Conservation (phyloP, 2,329 filamentous ascomycete species). For the Cercospora sp. region DNA sequence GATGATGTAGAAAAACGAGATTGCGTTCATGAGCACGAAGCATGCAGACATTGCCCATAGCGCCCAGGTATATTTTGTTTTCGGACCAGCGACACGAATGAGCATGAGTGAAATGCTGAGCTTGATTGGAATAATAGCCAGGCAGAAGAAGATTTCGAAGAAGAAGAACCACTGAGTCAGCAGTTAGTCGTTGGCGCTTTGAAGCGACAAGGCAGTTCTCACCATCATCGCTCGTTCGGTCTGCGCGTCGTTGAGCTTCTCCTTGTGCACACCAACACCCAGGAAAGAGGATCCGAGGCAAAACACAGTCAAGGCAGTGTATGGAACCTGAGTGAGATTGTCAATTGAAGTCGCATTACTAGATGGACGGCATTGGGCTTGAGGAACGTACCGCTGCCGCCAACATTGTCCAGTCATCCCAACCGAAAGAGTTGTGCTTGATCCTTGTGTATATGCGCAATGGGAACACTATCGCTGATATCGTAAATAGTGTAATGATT, state of each 20-base stretch:
- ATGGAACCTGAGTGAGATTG: slow-evolving; percentile 27
- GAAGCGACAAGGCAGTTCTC: slow-evolving; percentile 4
- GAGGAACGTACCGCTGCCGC: slow-evolving; percentile 21
- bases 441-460: slow-evolving; percentile 30
- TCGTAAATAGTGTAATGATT: slow-evolving; percentile 23
- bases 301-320: slow-evolving; percentile 34
- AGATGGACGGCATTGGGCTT: background rate
- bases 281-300: slow-evolving; percentile 37
- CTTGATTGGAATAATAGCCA: slow-evolving; percentile 42
- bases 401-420: slow-evolving; percentile 39
- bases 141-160: slow-evolving; percentile 43
- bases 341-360: background rate
- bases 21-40: slow-evolving; percentile 48
- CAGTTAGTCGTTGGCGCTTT: slow-evolving; percentile 11
- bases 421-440: slow-evolving; percentile 32
- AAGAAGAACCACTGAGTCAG: slow-evolving; percentile 40
- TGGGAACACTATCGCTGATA: slow-evolving; percentile 26
- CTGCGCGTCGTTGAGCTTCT: slow-evolving; percentile 25
- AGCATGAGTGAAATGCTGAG: slow-evolving; percentile 43
- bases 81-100: slow-evolving; percentile 39
- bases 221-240: slow-evolving; percentile 30
- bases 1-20: slow-evolving; percentile 41
- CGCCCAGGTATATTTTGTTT: slow-evolving; percentile 32
- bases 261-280: slow-evolving; percentile 39
- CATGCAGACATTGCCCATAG: slow-evolving; percentile 37